phyloP scores from a whole-genome alignment of 1,284 basidiomycete species.

The Kalmanozyma brasiliensis region DNA sequence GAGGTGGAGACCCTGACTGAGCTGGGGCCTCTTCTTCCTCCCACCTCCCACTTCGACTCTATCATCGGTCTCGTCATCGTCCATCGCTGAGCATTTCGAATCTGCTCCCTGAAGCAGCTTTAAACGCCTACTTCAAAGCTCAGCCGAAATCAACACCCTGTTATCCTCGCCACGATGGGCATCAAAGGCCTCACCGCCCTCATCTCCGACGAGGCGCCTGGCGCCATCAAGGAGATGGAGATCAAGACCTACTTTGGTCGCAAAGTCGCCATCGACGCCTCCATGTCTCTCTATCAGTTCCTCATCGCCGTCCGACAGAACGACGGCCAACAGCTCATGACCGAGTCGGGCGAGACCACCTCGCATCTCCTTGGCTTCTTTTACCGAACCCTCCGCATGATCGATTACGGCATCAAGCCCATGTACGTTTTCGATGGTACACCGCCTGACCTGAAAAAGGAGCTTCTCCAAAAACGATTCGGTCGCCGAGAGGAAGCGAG shows the following conservation, averaged over 20 bases:
- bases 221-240: conserved; percentile 86
- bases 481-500: conserved; percentile 91
- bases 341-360: conserved; percentile 89
- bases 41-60: neutral
- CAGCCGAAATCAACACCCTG: no score
- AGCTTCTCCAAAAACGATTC: conserved; percentile 94
- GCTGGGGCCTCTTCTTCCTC: no score
- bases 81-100: no score
- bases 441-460: conserved; percentile 94
- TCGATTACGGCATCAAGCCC: conserved; percentile 99
- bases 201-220: conserved; percentile 85
- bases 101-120: neutral
- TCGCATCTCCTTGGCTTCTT: conserved; percentile 98
- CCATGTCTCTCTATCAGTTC: conserved; percentile 76
- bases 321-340: conserved; percentile 95
- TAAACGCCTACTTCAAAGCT: neutral
- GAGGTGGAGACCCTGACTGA: neutral
- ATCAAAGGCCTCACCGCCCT: conserved; percentile 82
- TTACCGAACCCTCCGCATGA: conserved; percentile 84
- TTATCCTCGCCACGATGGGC: no score
- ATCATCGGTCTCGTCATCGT: conserved; percentile 1
- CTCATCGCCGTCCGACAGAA: conserved; percentile 95
- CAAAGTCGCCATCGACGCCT: conserved; percentile 96
- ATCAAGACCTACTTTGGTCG: conserved; percentile 88
- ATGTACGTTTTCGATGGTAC: conserved; percentile 99